phyloP scores from a whole-genome alignment of 352 stramenopile species.

The Phytopythium litorale region DNA sequence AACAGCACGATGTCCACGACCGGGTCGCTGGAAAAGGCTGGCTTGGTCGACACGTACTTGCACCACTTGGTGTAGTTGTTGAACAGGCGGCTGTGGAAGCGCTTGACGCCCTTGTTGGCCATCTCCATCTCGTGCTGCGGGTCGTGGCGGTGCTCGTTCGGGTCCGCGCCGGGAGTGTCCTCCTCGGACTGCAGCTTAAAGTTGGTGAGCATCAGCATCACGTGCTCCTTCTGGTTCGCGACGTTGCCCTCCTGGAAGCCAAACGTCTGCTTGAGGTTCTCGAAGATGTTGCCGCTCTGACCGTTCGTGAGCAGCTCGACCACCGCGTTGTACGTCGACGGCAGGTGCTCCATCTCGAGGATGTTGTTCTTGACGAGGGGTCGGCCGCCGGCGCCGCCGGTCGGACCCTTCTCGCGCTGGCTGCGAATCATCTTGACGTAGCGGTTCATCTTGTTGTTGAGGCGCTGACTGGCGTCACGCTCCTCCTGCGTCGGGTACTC shows the following conservation, averaged over 20 bases:
- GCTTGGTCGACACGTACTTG: constrained; percentile 83
- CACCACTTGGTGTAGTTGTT: constrained; percentile 88
- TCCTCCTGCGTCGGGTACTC: constrained; percentile 72
- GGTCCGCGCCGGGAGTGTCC: constrained; percentile 16
- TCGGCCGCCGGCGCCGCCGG: constrained; percentile 20
- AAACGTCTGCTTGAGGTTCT: constrained; percentile 93
- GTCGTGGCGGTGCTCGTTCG: constrained; percentile 43
- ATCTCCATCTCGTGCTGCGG: constrained; percentile 68
- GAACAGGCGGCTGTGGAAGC: constrained; percentile 74
- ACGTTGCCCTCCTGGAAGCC: constrained; percentile 93
- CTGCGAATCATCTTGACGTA: constrained; percentile 88
- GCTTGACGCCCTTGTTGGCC: constrained; percentile 70
- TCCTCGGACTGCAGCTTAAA: constrained; percentile 73
- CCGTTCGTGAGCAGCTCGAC: constrained; percentile 42
- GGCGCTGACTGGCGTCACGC: constrained; percentile 56
- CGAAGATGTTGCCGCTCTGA: constrained; percentile 74
- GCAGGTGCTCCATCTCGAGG: constrained; percentile 60
- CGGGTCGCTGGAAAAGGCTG: constrained; percentile 71
- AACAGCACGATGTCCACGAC: constrained; percentile 79
- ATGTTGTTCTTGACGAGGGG: constrained; percentile 67
- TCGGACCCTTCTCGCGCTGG: constrained; percentile 55
- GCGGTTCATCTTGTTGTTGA: constrained; percentile 85
- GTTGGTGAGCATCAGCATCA: constrained; percentile 79
- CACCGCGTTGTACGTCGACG: constrained; percentile 60
- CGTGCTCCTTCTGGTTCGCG: constrained; percentile 73